Conservation (phyloP, 2,329 filamentous ascomycete species). For the Fusarium denticulatum region DNA sequence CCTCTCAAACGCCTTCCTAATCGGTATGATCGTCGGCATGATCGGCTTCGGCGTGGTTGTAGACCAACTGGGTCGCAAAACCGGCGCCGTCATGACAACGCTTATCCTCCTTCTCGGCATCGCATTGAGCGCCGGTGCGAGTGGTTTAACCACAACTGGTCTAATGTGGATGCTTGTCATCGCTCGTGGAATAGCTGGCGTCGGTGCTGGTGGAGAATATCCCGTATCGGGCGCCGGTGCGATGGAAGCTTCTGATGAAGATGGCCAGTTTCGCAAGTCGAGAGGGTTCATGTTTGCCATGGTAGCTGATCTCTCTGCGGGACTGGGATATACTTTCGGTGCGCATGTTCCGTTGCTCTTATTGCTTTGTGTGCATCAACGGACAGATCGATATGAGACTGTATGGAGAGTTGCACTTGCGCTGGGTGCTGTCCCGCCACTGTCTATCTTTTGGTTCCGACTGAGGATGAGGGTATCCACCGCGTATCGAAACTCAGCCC, state of each 20-base stretch:
- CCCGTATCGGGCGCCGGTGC: conserved; percentile 5
- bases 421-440: not conserved
- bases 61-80: conserved; percentile 8
- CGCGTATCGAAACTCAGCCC: not conserved
- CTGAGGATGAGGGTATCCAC: conserved; percentile 6
- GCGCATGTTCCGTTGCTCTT: not conserved
- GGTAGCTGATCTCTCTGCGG: conserved; percentile 2
- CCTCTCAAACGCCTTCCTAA: not conserved
- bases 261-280: conserved; percentile 2
- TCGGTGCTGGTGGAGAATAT: conserved; percentile 2
- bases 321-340: not conserved
- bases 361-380: not conserved
- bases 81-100: not conserved
- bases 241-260: not conserved
- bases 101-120: not conserved
- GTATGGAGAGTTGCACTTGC: not conserved
- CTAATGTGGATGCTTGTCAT: conserved; percentile 11
- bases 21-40: not conserved
- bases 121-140: not conserved
- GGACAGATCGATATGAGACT: not conserved
- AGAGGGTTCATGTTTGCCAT: conserved; percentile 16
- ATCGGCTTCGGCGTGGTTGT: not conserved
- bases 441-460: conserved; percentile 11
- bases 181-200: conserved; percentile 7
- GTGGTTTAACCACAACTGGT: not conserved